These are phyloP conservation scores for Podaxis sp. DNA, from an alignment of 768 basidiomycete species.

Conservation along the genomic window DNA sequence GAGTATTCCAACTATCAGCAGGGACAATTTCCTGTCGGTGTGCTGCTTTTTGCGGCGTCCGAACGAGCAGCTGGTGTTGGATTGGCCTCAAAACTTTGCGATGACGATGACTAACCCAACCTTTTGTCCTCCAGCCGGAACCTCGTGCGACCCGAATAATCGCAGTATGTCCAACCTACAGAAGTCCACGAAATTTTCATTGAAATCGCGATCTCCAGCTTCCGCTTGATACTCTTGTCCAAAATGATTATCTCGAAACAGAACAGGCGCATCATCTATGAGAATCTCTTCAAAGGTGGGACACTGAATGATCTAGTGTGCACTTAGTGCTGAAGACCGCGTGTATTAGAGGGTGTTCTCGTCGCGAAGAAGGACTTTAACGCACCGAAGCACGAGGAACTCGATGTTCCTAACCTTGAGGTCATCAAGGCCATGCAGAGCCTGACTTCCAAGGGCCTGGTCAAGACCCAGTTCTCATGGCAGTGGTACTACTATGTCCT, in stretches of 20 bases:
- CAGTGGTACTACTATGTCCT: conserved; percentile 98
- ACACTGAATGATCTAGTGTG: conserved; percentile 9
- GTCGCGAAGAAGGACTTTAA: conserved; percentile 99
- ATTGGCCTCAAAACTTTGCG: conserved; percentile 32
- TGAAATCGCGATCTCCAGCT: conserved; percentile 21
- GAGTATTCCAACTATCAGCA: conserved; percentile 29
- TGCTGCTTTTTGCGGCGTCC: conserved; percentile 24
- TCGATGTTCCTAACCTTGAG: conserved; percentile 67
- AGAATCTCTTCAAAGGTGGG: conserved; percentile 99
- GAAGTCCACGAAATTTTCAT: neutral
- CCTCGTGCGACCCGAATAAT: conserved; percentile 34
- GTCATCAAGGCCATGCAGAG: conserved; percentile 73
- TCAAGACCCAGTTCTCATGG: conserved; percentile 99
- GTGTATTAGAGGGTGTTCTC: conserved; percentile 88
- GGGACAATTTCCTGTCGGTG: conserved; percentile 17
- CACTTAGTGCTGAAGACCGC: neutral
- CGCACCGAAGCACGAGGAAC: conserved; percentile 93
- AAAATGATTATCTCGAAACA: conserved; percentile 97
- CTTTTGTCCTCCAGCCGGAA: conserved; percentile 30
- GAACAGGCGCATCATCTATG: conserved; percentile 95
- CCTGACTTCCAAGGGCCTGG: conserved; percentile 73
- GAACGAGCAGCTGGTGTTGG: conserved; percentile 32
- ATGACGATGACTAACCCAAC: conserved; percentile 32
- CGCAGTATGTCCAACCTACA: conserved; percentile 33
- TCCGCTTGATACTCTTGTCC: conserved; percentile 35